Conservation (phyloP, 2,329 filamentous ascomycete species). For the Lecanicillium sp. region DNA sequence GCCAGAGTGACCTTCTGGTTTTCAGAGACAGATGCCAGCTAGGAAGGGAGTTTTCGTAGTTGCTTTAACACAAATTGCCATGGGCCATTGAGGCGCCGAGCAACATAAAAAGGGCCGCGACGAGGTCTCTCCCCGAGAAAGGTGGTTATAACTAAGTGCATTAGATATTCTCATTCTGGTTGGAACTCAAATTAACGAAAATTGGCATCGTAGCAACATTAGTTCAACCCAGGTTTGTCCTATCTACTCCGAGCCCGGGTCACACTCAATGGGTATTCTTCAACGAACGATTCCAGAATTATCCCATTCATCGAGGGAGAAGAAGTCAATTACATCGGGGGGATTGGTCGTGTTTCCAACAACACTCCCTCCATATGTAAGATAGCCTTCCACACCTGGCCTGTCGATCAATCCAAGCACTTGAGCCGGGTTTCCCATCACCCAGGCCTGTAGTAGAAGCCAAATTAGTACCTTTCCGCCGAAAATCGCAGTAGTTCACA, state of each 20-base stretch:
- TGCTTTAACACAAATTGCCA: no score
- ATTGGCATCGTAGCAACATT: no score
- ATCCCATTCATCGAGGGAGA: not conserved
- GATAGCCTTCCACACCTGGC: not conserved
- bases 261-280: not conserved
- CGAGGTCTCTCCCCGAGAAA: no score
- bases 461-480: not conserved
- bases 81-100: no score
- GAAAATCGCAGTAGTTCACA: not conserved
- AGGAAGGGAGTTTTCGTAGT: no score
- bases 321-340: not conserved
- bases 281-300: not conserved
- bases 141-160: no score
- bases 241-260: not conserved
- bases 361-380: not conserved
- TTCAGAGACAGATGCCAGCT: no score
- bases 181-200: no score
- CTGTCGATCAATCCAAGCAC: constrained; percentile 1
- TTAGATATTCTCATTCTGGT: no score
- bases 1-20: no score
- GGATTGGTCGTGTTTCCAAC: not conserved
- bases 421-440: not conserved
- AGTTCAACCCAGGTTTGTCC: not conserved
- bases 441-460: not conserved
- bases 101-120: no score